phyloP scores from a whole-genome alignment of 73 alveolate species.

The Tetrahymena elliotti region DNA sequence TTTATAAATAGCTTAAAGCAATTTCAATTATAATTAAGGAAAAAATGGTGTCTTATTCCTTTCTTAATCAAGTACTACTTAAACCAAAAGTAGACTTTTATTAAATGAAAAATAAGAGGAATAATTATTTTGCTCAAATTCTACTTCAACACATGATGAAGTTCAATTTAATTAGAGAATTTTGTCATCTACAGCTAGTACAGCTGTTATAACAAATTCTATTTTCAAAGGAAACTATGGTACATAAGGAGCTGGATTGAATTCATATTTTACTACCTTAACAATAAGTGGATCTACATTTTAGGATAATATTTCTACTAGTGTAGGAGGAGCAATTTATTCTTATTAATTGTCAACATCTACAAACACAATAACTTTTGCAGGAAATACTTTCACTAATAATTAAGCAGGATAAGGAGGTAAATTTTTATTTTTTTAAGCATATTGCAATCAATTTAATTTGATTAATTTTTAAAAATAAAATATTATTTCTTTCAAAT shows the following conservation, averaged over 20 bases:
- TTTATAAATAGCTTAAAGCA: background rate
- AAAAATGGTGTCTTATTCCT: background rate
- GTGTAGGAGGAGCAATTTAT: background rate
- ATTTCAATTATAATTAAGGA: background rate
- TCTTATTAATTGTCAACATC: background rate
- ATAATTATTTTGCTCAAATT: background rate
- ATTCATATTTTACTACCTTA: background rate
- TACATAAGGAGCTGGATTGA: background rate
- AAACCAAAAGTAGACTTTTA: background rate
- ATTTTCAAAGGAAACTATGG: background rate
- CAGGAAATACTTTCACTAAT: background rate
- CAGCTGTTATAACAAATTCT: background rate
- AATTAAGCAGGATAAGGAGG: background rate
- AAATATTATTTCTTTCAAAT: background rate
- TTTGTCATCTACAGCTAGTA: background rate
- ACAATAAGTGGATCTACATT: background rate
- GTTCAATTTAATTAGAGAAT: background rate
- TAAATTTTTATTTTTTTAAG: background rate
- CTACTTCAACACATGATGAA: background rate
- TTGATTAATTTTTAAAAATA: background rate
- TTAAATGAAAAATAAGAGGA: background rate
- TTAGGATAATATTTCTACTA: background rate
- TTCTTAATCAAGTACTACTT: background rate
- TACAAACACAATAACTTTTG: constrained; percentile 10
- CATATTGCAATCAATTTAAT: no score